Conservation (phyloP, 768 basidiomycete species). For the Russula sp. region DNA sequence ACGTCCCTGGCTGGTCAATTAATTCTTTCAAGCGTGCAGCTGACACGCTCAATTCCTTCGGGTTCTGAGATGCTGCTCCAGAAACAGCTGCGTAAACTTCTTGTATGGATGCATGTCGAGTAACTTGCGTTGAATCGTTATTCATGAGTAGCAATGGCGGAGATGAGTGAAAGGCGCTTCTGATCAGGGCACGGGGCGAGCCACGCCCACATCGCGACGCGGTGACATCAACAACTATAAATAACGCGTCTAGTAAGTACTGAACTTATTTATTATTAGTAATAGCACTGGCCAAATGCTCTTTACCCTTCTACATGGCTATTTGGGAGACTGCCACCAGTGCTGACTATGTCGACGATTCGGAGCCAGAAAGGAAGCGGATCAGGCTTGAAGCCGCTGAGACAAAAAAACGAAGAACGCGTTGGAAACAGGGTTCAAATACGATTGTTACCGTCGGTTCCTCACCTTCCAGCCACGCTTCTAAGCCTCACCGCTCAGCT, state of each 20-base stretch:
- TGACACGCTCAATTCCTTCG: conserved; percentile 41
- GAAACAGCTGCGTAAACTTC: conserved; percentile 63
- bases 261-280: neutral
- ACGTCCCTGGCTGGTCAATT: conserved; percentile 63
- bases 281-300: neutral
- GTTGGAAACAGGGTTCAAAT: neutral
- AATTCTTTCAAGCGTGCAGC: conserved; percentile 60
- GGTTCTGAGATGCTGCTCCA: conserved; percentile 70
- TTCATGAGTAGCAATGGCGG: conserved; percentile 9
- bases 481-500: neutral
- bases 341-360: conserved; percentile 49
- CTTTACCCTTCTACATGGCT: neutral
- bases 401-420: conserved; percentile 27
- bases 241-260: conserved; percentile 23
- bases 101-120: conserved; percentile 46
- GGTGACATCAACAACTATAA: conserved; percentile 20
- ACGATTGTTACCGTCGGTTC: neutral
- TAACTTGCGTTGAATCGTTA: conserved; percentile 25
- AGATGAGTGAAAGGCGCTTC: conserved; percentile 1
- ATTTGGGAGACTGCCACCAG: neutral
- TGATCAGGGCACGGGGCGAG: neutral
- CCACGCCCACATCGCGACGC: neutral
- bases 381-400: conserved; percentile 26
- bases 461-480: neutral
- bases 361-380: conserved; percentile 62